Base-by-base conservation (phyloP, 2,329 filamentous ascomycete species). In the Aspergillus japonicus region DNA sequence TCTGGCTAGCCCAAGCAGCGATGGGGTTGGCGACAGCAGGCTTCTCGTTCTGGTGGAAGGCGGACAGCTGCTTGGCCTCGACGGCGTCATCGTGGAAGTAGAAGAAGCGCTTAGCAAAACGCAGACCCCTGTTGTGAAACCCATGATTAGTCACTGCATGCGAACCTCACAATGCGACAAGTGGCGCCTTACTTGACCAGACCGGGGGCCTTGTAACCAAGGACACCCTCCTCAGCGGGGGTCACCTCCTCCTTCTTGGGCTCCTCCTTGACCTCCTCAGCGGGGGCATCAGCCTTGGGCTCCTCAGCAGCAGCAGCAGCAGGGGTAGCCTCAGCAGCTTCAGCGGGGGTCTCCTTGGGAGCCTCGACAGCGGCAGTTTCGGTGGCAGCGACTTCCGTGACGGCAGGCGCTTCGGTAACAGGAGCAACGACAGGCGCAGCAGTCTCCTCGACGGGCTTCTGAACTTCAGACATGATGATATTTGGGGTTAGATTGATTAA, bases 101-200 rank as follows among this genome's bases (percentile, higher is more conserved):
- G 82, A 98, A 97, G 82, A 91, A 91, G 77, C 92, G 92, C 87
- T 97, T 97, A 77, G 88, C 87, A 81, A 92, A 93, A 70, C 91
- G 87, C 73, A 98, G 85, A 77, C 92, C 90, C 86, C 91, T 96
- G 69, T 35, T 62, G 52, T 59, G 76, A 70, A 57, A 66, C 31
- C n/a, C 26, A 16, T 6, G 24, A 63, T 63, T 62, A 62, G 60
- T 58, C 16, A 42, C 49, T 44, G 19, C 33, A 23, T 24, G 16
- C 4, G 2, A 33, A 39, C 35, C 7, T 19, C 16, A 47, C 19
- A 29, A 21, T 47, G 49, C 54, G 47, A 31, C 19, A 53, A 44
- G 19, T 47, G 50, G 48, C 48, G 42, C 73, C 91, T 83, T 85
- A 96, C 93, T 96, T 97, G 81, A 94, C 89, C 76, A 93, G 84